phyloP scores from a whole-genome alignment of 331 rosid genomes.

The Prunus yedoensis region DNA sequence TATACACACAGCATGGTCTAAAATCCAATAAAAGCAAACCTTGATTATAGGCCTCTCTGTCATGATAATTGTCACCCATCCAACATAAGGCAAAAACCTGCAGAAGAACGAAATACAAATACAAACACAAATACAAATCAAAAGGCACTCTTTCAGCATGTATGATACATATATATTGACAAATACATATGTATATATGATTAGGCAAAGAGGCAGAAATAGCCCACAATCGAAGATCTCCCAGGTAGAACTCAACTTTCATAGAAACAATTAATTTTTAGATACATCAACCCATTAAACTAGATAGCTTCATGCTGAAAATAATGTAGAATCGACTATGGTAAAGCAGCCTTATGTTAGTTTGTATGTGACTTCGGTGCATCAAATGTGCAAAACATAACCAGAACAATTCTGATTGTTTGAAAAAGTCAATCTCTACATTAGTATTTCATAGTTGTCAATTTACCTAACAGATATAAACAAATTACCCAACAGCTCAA shows the following conservation, averaged over 20 bases:
- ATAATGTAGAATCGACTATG: not conserved
- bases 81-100: slow-evolving; percentile 59
- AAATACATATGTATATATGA: not conserved
- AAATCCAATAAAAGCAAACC: slow-evolving; percentile 33
- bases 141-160: not conserved
- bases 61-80: slow-evolving; percentile 53
- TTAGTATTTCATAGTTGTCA: not conserved
- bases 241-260: not conserved
- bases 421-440: not conserved
- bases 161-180: not conserved
- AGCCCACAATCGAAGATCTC: not conserved
- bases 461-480: not conserved
- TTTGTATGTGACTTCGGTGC: not conserved
- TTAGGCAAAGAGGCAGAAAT: not conserved
- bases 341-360: not conserved
- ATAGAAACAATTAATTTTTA: not conserved
- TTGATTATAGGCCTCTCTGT: slow-evolving; percentile 54
- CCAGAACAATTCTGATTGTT: too few species aligned
- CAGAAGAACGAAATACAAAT: slow-evolving; percentile 20
- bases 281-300: not conserved
- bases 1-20: not conserved
- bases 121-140: not conserved
- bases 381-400: not conserved
- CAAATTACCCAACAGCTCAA: too few species aligned
- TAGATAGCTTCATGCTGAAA: not conserved